These are phyloP conservation scores for Dendrocalamus sinicus DNA, from an alignment of 176 grass and related monocot species.

Conservation along the genomic window DNA sequence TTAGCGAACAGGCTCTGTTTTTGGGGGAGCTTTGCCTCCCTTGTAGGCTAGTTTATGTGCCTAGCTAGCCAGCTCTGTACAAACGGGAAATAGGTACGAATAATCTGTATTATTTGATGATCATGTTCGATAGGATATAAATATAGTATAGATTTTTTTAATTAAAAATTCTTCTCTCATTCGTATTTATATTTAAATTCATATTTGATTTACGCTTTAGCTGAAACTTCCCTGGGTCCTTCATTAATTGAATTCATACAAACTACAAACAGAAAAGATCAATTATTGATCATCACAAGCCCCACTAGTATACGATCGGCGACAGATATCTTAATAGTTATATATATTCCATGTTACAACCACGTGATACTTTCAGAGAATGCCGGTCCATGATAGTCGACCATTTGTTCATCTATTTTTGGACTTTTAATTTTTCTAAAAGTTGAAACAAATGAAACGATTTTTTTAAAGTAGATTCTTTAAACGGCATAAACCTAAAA, in stretches of 20 bases:
- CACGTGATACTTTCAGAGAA: conserved; percentile 47
- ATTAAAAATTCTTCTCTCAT: no score
- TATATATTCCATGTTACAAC: conserved; percentile 34
- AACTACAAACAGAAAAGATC: not conserved
- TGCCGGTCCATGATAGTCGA: not conserved
- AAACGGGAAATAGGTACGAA: no score
- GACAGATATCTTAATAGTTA: not conserved
- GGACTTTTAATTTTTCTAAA: no score
- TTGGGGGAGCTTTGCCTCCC: not conserved
- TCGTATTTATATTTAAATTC: no score
- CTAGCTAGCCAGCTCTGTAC: not conserved
- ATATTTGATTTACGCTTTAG: not conserved
- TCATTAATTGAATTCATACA: not conserved
- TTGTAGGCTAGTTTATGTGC: not conserved
- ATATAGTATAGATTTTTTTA: no score
- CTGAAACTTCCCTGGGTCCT: not conserved
- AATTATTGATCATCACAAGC: conserved; percentile 16
- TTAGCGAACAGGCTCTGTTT: not conserved
- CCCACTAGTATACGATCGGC: conserved; percentile 36
- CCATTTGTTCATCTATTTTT: not conserved
- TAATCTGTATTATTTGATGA: no score
- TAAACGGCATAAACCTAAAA: no score
- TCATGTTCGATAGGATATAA: no score
- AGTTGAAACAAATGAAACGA: no score
- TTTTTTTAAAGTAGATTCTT: no score